Conservation (phyloP, 331 rosid genomes). For the Saraca asoca region DNA sequence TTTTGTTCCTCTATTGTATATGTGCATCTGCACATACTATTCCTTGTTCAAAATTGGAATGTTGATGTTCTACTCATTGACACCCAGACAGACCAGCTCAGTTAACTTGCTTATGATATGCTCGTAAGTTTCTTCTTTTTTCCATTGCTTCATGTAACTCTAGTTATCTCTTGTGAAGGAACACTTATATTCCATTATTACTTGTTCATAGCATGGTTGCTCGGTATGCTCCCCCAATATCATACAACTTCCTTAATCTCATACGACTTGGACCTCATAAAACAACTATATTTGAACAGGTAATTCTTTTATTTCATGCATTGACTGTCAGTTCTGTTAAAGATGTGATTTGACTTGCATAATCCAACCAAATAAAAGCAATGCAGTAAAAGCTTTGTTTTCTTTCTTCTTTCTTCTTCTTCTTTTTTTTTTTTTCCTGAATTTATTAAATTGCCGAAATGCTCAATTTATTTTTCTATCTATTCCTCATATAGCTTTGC, state of each 20-base stretch:
- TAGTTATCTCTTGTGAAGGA: slow-evolving; percentile 19
- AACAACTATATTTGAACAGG: slow-evolving; percentile 84
- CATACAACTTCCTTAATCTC: slow-evolving; percentile 94
- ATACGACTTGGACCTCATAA: slow-evolving; percentile 59
- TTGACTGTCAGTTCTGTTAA: slow-evolving; percentile 7
- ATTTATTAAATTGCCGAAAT: too few species aligned
- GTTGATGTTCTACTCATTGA: slow-evolving; percentile 85
- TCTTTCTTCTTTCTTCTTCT: not conserved
- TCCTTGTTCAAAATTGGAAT: slow-evolving; percentile 90
- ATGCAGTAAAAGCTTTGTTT: slow-evolving; percentile 12
- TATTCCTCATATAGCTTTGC: not conserved
- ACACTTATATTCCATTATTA: slow-evolving; percentile 28
- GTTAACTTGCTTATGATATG: slow-evolving; percentile 98
- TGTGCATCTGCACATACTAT: slow-evolving; percentile 96
- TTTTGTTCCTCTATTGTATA: slow-evolving; percentile 90
- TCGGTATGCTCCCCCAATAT: slow-evolving; percentile 97
- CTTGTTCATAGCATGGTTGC: slow-evolving; percentile 78
- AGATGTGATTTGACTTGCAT: slow-evolving; percentile 21
- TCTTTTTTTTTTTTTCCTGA: slow-evolving; percentile 9
- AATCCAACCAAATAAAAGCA: slow-evolving; percentile 12
- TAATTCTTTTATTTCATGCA: slow-evolving; percentile 31
- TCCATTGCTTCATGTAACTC: slow-evolving; percentile 22
- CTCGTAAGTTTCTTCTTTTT: slow-evolving; percentile 71
- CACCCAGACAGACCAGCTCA: slow-evolving; percentile 91
- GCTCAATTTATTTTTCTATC: not conserved